Evolutionary conservation across 805 yeast species (phyloP), one percentile per base, ranked within the genome.

Genomic region (Candida golubevii): DNA sequence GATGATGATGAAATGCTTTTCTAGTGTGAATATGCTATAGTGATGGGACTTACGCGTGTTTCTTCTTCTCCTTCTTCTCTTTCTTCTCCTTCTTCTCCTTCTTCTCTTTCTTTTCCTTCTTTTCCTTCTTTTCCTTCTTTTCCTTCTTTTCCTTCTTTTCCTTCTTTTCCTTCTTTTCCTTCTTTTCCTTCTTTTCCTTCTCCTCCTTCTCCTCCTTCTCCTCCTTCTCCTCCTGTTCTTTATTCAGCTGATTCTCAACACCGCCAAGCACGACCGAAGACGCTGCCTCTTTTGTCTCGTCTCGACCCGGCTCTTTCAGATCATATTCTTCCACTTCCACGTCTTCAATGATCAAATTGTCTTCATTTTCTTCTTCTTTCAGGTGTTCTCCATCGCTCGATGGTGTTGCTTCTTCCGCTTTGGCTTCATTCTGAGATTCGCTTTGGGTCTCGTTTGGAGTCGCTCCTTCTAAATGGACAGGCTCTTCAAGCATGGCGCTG

Each of bases 321-420:
- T 54, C 56, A 35, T 53, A 57, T 13, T 65, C 69, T 23, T 57
- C 63, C 4, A 72, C 77, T 54, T 74, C 74, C 9, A 72, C 73
- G 41, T 68, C 67, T 36, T 72, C 76, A 14, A 72, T 60, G 7
- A 73, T 63, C 43, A 73, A 56, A 46, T 68, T 69, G 35, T 54
- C 59, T 35, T 50, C 44, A 1, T 26, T 31, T 15, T 41, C 53
- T 32, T 23, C 39, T 7, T 7, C 14, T 8, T 26, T 11, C 30
- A 10, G 34, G 3, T 18, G 9, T 39, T 41, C 30, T 26, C 4
- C 10, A 14, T 11, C 2, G 23, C 14, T 48, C 12, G 43, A 48
- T 9, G 35, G 42, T 2, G 13, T 10, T 11, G 33, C 39, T 4
- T 26, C 44, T 31, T 31, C 35, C n/a, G 15, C 26, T 15, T 8